Evolutionary conservation across 2,329 filamentous ascomycete genomes (phyloP), one percentile per base, ranked within the genome.

Genomic region (Podosphaera xanthii): DNA sequence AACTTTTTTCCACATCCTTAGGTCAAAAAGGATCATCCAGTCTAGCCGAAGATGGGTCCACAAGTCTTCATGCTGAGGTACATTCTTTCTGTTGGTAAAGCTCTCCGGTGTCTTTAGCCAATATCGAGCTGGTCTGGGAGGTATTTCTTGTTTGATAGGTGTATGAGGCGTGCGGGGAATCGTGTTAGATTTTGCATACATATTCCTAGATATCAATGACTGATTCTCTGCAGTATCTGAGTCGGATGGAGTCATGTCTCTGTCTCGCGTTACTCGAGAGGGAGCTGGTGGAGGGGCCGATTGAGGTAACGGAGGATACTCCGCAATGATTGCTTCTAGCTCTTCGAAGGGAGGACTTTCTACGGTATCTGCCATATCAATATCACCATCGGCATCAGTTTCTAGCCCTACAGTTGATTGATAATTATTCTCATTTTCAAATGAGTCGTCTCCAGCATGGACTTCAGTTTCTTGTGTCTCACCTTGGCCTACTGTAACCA

Each of bases 1-100:
- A 38, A 94, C 80, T 69, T 89, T 92, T 72, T 98, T 98, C 92
- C 92, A 98, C 77, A 98, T 82, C 49, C 92, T 78, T 58, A 98
- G 73, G 69, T 98, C 92, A 69, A 95, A 98, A 7, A 98, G 75
- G 36, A 98, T 87, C 68, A 98, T 78, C 80, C 88, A 95, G 71
- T 98, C 92, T 4, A 98, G 76, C 38, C 92, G 84, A 10, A 97
- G 86, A 38, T 90, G 83, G 68, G 91, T 82, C 73, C 88, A 89
- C 4, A 98, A 76, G 67, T 98, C 86, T 70, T 98, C 92, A 59
- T 89, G 85, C 14, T 80, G 76, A 55, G 83, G 83, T 5, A 84
- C 73, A 59, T 77, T 78, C 38, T 80, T 76, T 49, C 77, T 76
- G 60, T 80, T 77, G 52, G 76, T 78, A 69, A 86, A 91, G 38